Conservation (phyloP, 192 early-diverging fungal species). For the Mortierella antarctica region DNA sequence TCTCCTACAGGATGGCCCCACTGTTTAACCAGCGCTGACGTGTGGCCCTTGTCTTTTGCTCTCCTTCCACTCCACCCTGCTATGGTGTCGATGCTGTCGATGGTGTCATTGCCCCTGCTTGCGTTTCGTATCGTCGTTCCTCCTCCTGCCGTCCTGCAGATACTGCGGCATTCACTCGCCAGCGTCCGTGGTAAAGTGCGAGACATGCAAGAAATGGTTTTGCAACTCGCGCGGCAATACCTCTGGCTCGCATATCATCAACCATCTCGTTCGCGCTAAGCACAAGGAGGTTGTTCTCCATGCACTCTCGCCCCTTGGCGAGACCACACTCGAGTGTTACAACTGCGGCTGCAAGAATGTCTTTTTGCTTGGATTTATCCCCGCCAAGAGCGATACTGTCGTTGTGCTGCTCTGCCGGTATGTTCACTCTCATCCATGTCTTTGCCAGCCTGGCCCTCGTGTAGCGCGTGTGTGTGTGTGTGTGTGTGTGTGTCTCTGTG, state of each 20-base stretch:
- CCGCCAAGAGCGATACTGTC: conserved; percentile 97
- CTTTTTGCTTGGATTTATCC: conserved; percentile 97
- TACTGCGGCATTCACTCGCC: conserved; percentile 96
- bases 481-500: not conserved
- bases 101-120: not conserved
- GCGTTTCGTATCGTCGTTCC: not conserved
- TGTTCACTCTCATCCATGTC: conserved; percentile 1
- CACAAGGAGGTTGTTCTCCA: conserved; percentile 97
- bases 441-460: not conserved
- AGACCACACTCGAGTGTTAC: conserved; percentile 96
- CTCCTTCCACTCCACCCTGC: not conserved
- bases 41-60: not conserved
- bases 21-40: not conserved
- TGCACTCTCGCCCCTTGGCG: conserved; percentile 92
- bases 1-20: not conserved
- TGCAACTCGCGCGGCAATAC: conserved; percentile 94
- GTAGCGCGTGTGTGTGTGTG: not conserved
- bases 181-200: conserved; percentile 90
- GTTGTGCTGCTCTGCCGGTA: conserved; percentile 96
- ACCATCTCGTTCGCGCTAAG: conserved; percentile 90
- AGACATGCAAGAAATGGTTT: conserved; percentile 95
- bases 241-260: conserved; percentile 95
- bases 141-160: conserved; percentile 37
- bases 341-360: conserved; percentile 96
- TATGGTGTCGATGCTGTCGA: not conserved